Percentiles rank a stretch among this genome's conserved stretches.
These are phyloP conservation scores for Trypanosoma brucei DNA, from an alignment of 208 protist genomes.

Conservation along the genomic window DNA sequence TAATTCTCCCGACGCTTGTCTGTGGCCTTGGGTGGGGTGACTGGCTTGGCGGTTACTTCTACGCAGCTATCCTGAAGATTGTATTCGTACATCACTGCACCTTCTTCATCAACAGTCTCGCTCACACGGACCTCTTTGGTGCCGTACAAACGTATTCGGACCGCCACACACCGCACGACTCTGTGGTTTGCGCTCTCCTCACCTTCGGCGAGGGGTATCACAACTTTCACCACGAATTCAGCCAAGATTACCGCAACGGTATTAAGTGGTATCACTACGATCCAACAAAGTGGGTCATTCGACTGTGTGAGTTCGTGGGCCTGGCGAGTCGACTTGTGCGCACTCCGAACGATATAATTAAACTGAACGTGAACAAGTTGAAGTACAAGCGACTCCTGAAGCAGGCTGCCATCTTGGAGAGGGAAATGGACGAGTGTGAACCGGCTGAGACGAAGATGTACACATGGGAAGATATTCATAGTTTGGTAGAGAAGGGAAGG, in stretches of 20 bases:
- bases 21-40: slow-evolving; percentile 81
- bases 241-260: slow-evolving; percentile 89
- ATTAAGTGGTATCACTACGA: slow-evolving; percentile 90
- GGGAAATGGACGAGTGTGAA: slow-evolving; percentile 40
- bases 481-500: slow-evolving; percentile 47
- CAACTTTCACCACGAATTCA: slow-evolving; percentile 93
- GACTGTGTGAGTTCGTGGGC: slow-evolving; percentile 44
- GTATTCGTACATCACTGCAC: slow-evolving; percentile 88
- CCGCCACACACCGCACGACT: slow-evolving; percentile 79
- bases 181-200: slow-evolving; percentile 68
- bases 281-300: slow-evolving; percentile 89
- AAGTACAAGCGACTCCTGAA: slow-evolving; percentile 30
- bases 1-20: slow-evolving; percentile 81
- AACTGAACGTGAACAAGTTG: slow-evolving; percentile 53
- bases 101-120: slow-evolving; percentile 91
- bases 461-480: slow-evolving; percentile 62
- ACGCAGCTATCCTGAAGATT: slow-evolving; percentile 70
- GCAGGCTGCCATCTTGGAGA: slow-evolving; percentile 26
- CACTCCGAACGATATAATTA: slow-evolving; percentile 58
- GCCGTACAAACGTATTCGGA: slow-evolving; percentile 79
- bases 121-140: slow-evolving; percentile 72
- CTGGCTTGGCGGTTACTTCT: slow-evolving; percentile 84
- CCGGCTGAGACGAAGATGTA: slow-evolving; percentile 33
- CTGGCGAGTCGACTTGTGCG: slow-evolving; percentile 60
- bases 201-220: slow-evolving; percentile 91